These are phyloP conservation scores for Rosa persica DNA, from an alignment of 306 rosid genomes.

Conservation along the genomic window DNA sequence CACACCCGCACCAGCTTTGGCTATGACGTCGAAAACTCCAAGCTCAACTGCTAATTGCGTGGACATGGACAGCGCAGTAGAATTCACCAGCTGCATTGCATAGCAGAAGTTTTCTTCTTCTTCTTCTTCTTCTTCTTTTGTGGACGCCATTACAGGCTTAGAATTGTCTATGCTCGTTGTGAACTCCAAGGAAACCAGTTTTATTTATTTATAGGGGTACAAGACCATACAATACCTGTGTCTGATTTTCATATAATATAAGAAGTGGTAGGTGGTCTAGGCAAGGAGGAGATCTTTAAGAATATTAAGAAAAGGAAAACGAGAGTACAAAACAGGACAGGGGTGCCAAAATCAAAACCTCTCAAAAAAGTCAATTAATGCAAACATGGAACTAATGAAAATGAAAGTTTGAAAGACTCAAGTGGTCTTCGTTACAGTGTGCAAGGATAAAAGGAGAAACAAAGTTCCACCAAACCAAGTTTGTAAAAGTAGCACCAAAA, in stretches of 20 bases:
- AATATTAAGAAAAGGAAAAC: too few species aligned
- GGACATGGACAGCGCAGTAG: slow-evolving; percentile 33
- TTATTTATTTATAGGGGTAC: neutral
- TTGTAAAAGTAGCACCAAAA: too few species aligned
- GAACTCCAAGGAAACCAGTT: neutral
- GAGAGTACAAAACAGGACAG: neutral
- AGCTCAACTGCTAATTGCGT: slow-evolving; percentile 42
- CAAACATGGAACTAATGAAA: neutral
- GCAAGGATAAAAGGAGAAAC: too few species aligned
- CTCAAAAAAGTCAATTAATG: neutral
- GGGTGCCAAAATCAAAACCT: neutral
- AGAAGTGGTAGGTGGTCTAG: neutral
- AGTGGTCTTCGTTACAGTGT: too few species aligned
- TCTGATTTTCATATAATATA: neutral
- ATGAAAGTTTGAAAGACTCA: too few species aligned
- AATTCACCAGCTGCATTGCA: slow-evolving; percentile 35
- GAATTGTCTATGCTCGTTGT: neutral
- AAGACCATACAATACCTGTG: neutral
- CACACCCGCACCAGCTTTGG: slow-evolving; percentile 33
- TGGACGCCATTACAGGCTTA: neutral
- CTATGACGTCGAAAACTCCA: slow-evolving; percentile 51
- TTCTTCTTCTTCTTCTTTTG: slow-evolving; percentile 31
- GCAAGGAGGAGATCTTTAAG: too few species aligned
- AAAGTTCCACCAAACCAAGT: too few species aligned
- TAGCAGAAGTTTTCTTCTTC: slow-evolving; percentile 40